Base-by-base conservation (phyloP, 495 filamentous ascomycete species). In the Geoglossum glabrum region DNA sequence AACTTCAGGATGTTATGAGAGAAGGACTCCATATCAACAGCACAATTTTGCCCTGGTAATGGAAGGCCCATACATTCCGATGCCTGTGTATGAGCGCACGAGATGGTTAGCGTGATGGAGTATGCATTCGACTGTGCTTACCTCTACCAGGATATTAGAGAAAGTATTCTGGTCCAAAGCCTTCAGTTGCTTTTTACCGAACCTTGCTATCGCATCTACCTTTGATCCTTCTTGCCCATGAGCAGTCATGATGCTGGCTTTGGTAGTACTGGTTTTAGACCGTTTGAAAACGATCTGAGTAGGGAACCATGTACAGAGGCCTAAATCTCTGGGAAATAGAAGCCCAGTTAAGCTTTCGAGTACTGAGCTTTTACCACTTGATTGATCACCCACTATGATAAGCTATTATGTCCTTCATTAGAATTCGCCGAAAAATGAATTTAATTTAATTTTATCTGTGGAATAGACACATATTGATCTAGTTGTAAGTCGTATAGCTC, bases 271-370 rank as follows among this genome's bases (percentile, higher is more conserved):
- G 8, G 64, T 60, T 0, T 30, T 27, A 47, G 69, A 65, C 8
- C 76, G 74, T 30, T 73, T 74, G 56, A 71, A 76, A 1, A 71
- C 74, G 57, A 82, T 82, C 62, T 82, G 73, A 0, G 78, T 82
- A 1, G 75, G 76, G 58, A 76, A 78, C 0, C 79, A 69, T 0
- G 80, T 83, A 62, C 76, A 79, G 19, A 80, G 71, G 19, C 72
- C 72, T 10, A 65, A 66, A 31, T 67, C 71, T 30, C 71, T 67
- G 17, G 78, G 76, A 55, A 80, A 76, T 1, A 72, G 68, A 55
- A 80, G 67, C 3, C 69, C 71, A 1, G 74, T 78, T 28, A 80
- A 50, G 38, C 71, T 70, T 67, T 79, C 73, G 0, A 79, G 67
- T 5, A 76, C 64, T 0, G 74, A 79, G 36, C 66, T 72, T 60